These are phyloP conservation scores for Botryobasidium botryosum DNA, from an alignment of 768 basidiomycete genomes.

Conservation along the genomic window DNA sequence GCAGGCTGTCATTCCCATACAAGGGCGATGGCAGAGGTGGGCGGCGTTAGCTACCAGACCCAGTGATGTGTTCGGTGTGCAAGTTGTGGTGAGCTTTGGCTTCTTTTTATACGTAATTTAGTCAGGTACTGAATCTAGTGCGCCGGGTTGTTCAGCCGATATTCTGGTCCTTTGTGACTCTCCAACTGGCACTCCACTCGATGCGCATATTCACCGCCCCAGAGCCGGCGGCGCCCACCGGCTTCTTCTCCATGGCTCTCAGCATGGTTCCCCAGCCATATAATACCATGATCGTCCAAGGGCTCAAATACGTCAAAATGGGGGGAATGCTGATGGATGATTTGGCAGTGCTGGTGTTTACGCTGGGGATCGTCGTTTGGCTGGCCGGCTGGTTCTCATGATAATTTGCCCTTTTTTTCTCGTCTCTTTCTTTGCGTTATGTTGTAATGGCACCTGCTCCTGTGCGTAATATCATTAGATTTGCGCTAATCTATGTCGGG, in stretches of 20 bases:
- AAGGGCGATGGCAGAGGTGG: conserved; percentile 40
- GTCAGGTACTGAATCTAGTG: not conserved
- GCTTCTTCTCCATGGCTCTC: conserved; percentile 39
- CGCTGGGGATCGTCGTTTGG: conserved; percentile 46
- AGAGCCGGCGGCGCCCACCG: conserved; percentile 41
- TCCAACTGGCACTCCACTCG: conserved; percentile 57
- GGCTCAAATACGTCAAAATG: conserved; percentile 52
- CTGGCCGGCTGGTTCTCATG: conserved; percentile 28
- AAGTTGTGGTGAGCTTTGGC: conserved; percentile 37
- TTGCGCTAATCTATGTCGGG: too few relatives aligned
- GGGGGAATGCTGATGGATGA: conserved; percentile 52
- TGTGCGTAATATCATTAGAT: too few relatives aligned
- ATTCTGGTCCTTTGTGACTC: conserved; percentile 65
- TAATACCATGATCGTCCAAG: conserved; percentile 42
- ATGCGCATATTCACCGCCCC: conserved; percentile 51
- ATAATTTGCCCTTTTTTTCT: not conserved
- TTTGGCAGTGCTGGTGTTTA: conserved; percentile 50
- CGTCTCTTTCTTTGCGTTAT: too few relatives aligned
- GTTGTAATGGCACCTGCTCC: too few relatives aligned
- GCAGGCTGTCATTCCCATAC: conserved; percentile 13
- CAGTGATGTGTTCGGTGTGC: conserved; percentile 31
- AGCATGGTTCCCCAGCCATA: conserved; percentile 51
- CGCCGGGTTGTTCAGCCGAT: too few relatives aligned
- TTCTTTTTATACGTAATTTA: not conserved
- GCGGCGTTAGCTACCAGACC: conserved; percentile 27